Conservation (phyloP, 345 rosid species). For the Brassica napus region Da-Ae NC_063452.1:58019501-58020000, state of each 20-base stretch:
- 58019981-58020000: conserved; percentile 16
- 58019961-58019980: conserved; percentile 27
- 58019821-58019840: conserved; percentile 21
- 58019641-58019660: conserved; percentile 72
- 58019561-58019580: conserved; percentile 50
- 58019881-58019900: neutral
- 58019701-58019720: conserved; percentile 46
- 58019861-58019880: conserved; percentile 1
- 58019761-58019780: conserved; percentile 12
- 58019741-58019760: conserved; percentile 7
- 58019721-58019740: conserved; percentile 22
- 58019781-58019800: conserved; percentile 28
- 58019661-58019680: conserved; percentile 69
- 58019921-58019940: conserved; percentile 41
- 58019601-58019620: conserved; percentile 60
- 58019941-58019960: conserved; percentile 24
- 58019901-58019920: conserved; percentile 33
- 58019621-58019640: conserved; percentile 67
- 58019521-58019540: conserved; percentile 47
- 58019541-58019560: conserved; percentile 56
- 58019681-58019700: conserved; percentile 61
- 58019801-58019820: conserved; percentile 22
- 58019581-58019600: conserved; percentile 48
- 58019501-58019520: conserved; percentile 58
- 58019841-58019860: conserved; percentile 25